Evolutionary conservation across 2,329 filamentous ascomycete genomes (phyloP), one percentile per base, ranked within the genome.

Genomic region (Neonectria punicea): DNA sequence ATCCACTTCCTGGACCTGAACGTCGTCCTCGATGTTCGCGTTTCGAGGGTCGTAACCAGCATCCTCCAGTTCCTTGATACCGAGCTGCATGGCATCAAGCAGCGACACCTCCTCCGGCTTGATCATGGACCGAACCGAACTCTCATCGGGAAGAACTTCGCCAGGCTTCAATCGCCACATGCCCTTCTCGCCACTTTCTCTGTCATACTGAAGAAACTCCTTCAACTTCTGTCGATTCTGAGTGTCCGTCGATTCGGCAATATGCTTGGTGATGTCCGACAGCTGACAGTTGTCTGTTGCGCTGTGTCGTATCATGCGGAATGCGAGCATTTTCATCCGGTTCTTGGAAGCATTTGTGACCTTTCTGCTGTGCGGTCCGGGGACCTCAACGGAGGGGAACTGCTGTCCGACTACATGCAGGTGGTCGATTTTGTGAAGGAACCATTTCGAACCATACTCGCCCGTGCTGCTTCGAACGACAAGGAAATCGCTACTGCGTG

Each of bases 271-370:
- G 41, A 99, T 92, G 73, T 95, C 93, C n/a, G 88, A 89, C 16
- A 97, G 88, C 22, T 90, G 90, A 25, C 94, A 87, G 49, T 89
- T 86, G 65, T 90, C 84, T 28, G 90, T 87, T 18, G 88, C 84
- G 73, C 91, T 93, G 73, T 93, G 92, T 67, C 90, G 88, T 73
- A 97, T 93, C 77, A 97, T 90, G 55, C 96, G 92, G 78, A 93
- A 98, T 0, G 94, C 92, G 43, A 99, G 90, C 91, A 98, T 98
- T 83, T 96, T 97, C 79, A 99, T 90, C 39, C 96, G 90, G 79
- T 96, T 97, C 83, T 99, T 99, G 39, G 93, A 91, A n/a, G 95
- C 94, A 62, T 97, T 97, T 0, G 96, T 99, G 32, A 98, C 95
- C 78, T 96, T 97, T 66, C 96, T 88, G 41, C 94, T 97, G 77